Percentiles rank a stretch among this genome's conserved stretches.
Conservation (phyloP, 2,329 filamentous ascomycete species). For the Phyllosticta ampelicida region DNA sequence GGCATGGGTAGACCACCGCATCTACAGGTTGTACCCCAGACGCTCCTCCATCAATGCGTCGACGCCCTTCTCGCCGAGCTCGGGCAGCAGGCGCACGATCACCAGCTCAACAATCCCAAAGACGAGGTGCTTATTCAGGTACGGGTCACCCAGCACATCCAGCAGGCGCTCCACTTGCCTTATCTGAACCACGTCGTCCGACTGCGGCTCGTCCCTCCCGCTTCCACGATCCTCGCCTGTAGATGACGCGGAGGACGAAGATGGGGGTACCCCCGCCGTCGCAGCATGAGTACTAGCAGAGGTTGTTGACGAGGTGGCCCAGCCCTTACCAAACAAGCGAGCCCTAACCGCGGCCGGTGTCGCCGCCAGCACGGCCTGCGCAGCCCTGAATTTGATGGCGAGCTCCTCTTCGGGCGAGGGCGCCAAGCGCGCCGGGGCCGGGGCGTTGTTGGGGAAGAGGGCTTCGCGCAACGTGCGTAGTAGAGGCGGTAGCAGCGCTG, state of each 20-base stretch:
- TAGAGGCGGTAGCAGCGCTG: constrained; percentile 33
- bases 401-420: constrained; percentile 50
- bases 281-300: constrained; percentile 1
- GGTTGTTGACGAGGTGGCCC: not conserved
- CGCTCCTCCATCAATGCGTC: constrained; percentile 65
- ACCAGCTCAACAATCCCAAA: constrained; percentile 74
- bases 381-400: constrained; percentile 55
- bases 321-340: constrained; percentile 18
- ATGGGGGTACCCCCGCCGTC: not conserved
- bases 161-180: constrained; percentile 46
- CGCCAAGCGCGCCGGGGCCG: constrained; percentile 51
- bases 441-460: constrained; percentile 77
- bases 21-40: constrained; percentile 31
- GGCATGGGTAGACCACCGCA: constrained; percentile 3
- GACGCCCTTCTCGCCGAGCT: constrained; percentile 62
- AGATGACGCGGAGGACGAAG: not conserved
- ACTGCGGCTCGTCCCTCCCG: not conserved
- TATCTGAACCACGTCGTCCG: constrained; percentile 13
- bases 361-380: constrained; percentile 43
- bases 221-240: not conserved
- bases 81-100: constrained; percentile 72
- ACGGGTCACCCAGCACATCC: constrained; percentile 66
- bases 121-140: constrained; percentile 87
- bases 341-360: constrained; percentile 35
- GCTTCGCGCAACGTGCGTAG: constrained; percentile 63